Base-by-base conservation (phyloP, 257 asterid species). In the Leonotis leonurus region DNA sequence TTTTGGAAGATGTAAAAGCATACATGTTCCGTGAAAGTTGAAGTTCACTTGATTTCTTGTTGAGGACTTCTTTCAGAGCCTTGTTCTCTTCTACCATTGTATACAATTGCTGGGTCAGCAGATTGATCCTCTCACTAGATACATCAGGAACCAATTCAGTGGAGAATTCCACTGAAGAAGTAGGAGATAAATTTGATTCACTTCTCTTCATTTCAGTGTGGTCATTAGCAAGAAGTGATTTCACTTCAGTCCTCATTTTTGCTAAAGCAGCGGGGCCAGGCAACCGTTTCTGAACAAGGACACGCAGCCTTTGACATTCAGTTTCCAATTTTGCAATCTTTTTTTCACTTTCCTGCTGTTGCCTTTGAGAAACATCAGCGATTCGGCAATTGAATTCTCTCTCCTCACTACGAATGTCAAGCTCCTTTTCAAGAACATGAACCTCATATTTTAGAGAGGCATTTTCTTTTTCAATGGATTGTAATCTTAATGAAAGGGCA, bases 381-480 rank as follows among this genome's bases (percentile, higher is more conserved):
- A 83, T 73, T 49, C 94, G 78, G 25, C 77, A 86, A 56, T 68
- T 81, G 66, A 79, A 80, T 56, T 84, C 95, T 37, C 78, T 75
- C 75, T 89, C 97, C 74, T 86, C 93, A 24, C 79, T 86, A 41
- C 95, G 67, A 53, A 86, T 84, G 30, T 86, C 95, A 13, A 78
- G 94, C 60, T 89, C 95, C 78, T 89, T 89, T 67, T 81, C 87
- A 25, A 86, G 90, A 51, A 84, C 94, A 50, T 83, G 83, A 41
- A 89, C 71, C 85, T 86, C 94, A 32, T 84, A 82, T 37, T 62
- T 83, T 60, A 89, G 78, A 45, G 91, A 83, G 69, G 78, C 70
- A 53, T 78, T 89, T 59, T 81, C 91, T 73, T 81, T 87, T 73
- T 81, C 94, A 21, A 80, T 58, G 59, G 95, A 79, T 53, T 89